Evolutionary conservation across 768 basidiomycete species (phyloP), one percentile per base, ranked within the genome.

Genomic region (Tylopilus rubrobrunneus): DNA sequence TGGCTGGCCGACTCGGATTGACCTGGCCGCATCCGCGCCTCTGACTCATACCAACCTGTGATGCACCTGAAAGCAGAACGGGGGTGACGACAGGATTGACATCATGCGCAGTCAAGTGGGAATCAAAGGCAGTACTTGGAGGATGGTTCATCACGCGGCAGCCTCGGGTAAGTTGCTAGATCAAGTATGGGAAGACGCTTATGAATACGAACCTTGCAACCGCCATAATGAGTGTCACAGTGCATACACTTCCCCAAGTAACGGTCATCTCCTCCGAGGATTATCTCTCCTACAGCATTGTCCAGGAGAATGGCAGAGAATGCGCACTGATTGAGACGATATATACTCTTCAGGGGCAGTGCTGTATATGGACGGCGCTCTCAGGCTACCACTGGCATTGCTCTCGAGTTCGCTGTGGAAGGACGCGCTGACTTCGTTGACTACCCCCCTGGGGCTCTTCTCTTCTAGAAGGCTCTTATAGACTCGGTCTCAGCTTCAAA

Each of bases 241-340:
- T 19, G 19, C 19, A 19, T 19, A 93, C 92, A 7, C 89, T 91
- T 73, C 94, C 19, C 19, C 19, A 19, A 55, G 87, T 98, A 11
- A 96, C 97, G 92, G 94, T 99, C 23, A 83, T 98, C 52, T 94
- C 93, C 0, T 89, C 91, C 0, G 94, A 98, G 54, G 96, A 96
- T 1, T 89, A 92, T 61, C 96, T 97, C 68, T 98, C 88, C 15
- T 98, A 98, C 70, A 90, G 81, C 62, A 95, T 99, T 64, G 96
- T 98, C 72, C 73, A 98, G 56, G 96, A 99, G 70, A 86, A 87
- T 48, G 96, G 96, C 3, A 96, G 96, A 3, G 96, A 99, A 71
- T 98, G 96, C 62, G 81, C 87, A 21, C 69, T 99, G 64, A 87
- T 94, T 19, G 81, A 96, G 96, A 75, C 93, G 96, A 68, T 98